phyloP scores from a whole-genome alignment of 2,329 filamentous ascomycete species.

The Graphiopsis chlorocephala region DNA sequence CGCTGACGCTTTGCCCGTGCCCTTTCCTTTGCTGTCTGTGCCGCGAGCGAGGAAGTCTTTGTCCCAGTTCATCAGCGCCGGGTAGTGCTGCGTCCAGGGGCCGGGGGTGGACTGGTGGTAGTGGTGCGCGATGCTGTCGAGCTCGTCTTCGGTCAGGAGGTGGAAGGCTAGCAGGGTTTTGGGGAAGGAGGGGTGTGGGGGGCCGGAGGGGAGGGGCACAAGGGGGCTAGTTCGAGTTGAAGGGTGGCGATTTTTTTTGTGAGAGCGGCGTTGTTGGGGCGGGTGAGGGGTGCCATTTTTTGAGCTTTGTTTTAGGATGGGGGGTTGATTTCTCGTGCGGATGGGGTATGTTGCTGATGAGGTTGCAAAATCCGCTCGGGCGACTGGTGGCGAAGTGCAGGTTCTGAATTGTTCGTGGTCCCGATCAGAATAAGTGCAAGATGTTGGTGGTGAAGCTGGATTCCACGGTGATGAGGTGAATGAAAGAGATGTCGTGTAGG shows the following conservation, averaged over 20 bases:
- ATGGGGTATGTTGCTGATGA: background rate
- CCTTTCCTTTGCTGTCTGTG: background rate
- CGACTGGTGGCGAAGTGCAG: background rate
- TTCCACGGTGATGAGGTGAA: background rate
- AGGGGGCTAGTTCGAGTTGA: constrained; percentile 65
- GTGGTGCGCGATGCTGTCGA: constrained; percentile 67
- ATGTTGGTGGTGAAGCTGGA: background rate
- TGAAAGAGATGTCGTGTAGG: background rate
- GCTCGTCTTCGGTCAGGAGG: constrained; percentile 68
- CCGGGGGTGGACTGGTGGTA: constrained; percentile 67
- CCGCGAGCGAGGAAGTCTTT: constrained; percentile 37
- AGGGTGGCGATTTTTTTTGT: constrained; percentile 63
- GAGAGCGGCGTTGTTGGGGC: constrained; percentile 42
- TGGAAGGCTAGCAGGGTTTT: constrained; percentile 67
- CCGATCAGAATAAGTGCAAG: background rate
- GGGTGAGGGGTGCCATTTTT: constrained; percentile 33
- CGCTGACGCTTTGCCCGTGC: background rate
- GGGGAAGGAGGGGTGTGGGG: constrained; percentile 65
- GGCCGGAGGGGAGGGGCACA: constrained; percentile 55
- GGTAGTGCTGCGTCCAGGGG: constrained; percentile 59
- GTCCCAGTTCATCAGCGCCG: constrained; percentile 65
- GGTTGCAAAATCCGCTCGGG: too few relatives aligned
- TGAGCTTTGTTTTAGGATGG: background rate
- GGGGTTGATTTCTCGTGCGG: background rate
- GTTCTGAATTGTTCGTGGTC: background rate